A percentile compares a stretch with the other conserved stretches of the same genome.
Conservation (phyloP, 2,329 filamentous ascomycete species). For the Phyllachora maydis region DNA sequence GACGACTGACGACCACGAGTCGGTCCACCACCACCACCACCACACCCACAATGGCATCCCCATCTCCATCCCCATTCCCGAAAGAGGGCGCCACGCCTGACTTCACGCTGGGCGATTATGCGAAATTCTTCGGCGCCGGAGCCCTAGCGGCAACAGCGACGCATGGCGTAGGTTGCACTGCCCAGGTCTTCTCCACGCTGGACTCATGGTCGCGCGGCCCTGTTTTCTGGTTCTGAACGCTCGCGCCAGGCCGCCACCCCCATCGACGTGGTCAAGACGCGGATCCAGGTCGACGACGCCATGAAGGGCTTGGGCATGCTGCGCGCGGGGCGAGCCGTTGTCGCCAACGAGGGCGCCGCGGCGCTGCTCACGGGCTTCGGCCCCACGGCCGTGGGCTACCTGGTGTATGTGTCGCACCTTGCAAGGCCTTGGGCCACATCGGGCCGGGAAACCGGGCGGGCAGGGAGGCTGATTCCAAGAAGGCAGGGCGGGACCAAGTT, state of each 20-base stretch:
- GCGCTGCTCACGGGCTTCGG: conserved; percentile 70
- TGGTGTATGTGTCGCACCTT: too few species aligned
- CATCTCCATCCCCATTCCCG: too few species aligned
- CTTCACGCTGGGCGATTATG: conserved; percentile 19
- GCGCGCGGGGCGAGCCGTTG: conserved; percentile 57
- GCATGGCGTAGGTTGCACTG: conserved; percentile 16
- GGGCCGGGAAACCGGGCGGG: too few species aligned
- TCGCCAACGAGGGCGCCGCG: conserved; percentile 57
- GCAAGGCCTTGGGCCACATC: too few species aligned
- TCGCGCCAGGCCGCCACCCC: conserved; percentile 20
- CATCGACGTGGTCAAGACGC: conserved; percentile 64
- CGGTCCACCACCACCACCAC: too few species aligned
- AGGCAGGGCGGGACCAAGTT: conserved; percentile 87
- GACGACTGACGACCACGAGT: too few species aligned
- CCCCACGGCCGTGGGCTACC: conserved; percentile 71
- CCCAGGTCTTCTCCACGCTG: too few species aligned
- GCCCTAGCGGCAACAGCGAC: conserved; percentile 24
- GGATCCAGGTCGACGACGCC: conserved; percentile 72
- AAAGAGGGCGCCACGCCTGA: too few species aligned
- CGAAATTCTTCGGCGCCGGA: conserved; percentile 25
- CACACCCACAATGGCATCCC: too few species aligned
- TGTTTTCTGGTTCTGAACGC: background rate
- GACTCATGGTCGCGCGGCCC: too few species aligned
- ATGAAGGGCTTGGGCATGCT: conserved; percentile 75
- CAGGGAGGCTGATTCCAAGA: too few species aligned